Base-by-base conservation (phyloP, 345 rosid genomes). In the Dipteronia sinensis region DNA sequence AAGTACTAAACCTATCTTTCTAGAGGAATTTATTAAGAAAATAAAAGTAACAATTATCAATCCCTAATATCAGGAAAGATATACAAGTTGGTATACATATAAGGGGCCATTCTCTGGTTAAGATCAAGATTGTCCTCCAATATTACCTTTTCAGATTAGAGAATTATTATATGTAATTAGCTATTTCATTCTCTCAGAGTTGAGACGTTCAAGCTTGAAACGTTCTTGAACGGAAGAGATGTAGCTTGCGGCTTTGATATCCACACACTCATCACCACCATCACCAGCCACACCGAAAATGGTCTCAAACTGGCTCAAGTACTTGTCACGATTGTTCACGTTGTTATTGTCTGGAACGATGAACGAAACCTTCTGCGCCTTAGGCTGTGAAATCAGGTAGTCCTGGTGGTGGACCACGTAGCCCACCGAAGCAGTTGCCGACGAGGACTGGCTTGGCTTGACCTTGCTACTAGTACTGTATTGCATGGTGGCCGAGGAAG, bases 171-270 rank as follows among this genome's bases (percentile, higher is more conserved):
- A 49, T 49, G 3, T 49, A 49, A 11, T 1, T 13, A 6, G n/a
- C n/a, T 53, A 53, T 53, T 56, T 74, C 20, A 64, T 55, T 66
- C 75, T 29, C 63, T 85, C 88, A 0, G 84, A 84, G 77, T 78
- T 73, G 81, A 19, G 4, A 58, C 81, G 65, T 76, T 90, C 90
- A 61, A 81, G 89, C 83, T 85, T 89, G 86, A 89, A 89, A 66
- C 94, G 88, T 53, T 88, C 90, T 63, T 79, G 89, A 76, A 88
- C 92, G 2, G 87, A 79, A 64, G 86, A 80, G 76, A 91, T 91
- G 79, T 86, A 89, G 40, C 42, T 78, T 6, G 89, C 59, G 62
- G 92, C 89, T 81, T 80, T 89, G 63, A 59, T 11, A 67, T 90
- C 94, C 2, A 90, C 87, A 27, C 79, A 16, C 62, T 80, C 90